Evolutionary conservation across 805 yeast species (phyloP), one percentile per base, ranked within the genome.

Genomic region (Millerozyma acaciae): DNA sequence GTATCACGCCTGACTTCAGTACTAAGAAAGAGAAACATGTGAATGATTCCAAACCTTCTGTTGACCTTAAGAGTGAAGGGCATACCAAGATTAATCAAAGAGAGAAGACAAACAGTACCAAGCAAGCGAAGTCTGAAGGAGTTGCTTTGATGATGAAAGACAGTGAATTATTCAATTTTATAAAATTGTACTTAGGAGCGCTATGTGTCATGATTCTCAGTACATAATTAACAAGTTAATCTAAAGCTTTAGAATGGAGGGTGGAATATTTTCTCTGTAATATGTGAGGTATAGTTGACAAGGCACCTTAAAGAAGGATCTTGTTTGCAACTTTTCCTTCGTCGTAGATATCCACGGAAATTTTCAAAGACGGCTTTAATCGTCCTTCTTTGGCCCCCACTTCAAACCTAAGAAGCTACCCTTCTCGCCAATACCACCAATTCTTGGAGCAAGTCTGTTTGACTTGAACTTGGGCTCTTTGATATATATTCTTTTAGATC

Each of bases 351-450:
- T n/a, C n/a, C n/a, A n/a, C n/a, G n/a, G n/a, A n/a, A n/a, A n/a
- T n/a, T n/a, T n/a, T n/a, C n/a, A n/a, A n/a, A n/a, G n/a, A n/a
- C n/a, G n/a, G n/a, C n/a, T n/a, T n/a, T 39, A 32, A 28, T 47
- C 44, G 36, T 75, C 76, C 42, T 75, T 76, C 54, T 73, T 79
- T 24, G 89, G 84, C 1, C 95, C 95, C 95, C 95, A 87, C 48
- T 76, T 79, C 32, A 86, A 78, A 19, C 95, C 95, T 39, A 86
- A 64, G 50, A 85, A 82, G 1, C 90, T 89, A 4, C 63, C 49
- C 13, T 62, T 65, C 16, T 70, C 63, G 33, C 40, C 38, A 17
- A 47, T 31, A 15, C 28, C 10, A 18, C 32, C 21, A 5, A 28
- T 15, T 16, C 53, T 65, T 34, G 52, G 76, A 38, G 47, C 66